These are phyloP conservation scores for Opeltia flavorubescens DNA, from an alignment of 495 filamentous ascomycete species.

Conservation along the genomic window DNA sequence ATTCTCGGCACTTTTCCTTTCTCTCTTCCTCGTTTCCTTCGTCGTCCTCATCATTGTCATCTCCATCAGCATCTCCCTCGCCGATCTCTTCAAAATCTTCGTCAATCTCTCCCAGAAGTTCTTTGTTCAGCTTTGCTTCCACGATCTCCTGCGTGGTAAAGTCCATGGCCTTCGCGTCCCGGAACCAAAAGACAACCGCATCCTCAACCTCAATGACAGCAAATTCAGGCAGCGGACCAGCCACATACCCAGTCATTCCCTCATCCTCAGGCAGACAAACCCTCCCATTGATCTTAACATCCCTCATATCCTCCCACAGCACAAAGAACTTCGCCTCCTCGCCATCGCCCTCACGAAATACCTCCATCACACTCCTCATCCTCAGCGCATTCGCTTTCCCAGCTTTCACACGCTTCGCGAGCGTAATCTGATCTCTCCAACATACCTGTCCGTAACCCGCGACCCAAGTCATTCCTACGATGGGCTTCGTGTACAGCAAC, in stretches of 20 bases:
- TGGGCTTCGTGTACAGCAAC: slow-evolving; percentile 24
- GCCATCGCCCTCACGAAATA: not conserved
- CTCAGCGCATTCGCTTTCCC: not conserved
- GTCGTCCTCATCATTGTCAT: not conserved
- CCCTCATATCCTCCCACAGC: too few species aligned
- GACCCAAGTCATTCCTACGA: slow-evolving; percentile 24
- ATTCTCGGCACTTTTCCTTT: too few species aligned
- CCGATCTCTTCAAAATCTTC: not conserved
- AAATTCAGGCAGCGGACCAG: slow-evolving; percentile 11
- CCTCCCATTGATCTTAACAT: not conserved
- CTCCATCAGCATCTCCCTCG: not conserved
- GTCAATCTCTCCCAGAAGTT: not conserved
- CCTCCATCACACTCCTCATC: not conserved
- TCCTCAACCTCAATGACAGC: slow-evolving; percentile 5
- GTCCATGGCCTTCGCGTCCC: not conserved
- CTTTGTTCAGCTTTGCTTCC: not conserved
- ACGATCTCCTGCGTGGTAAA: not conserved
- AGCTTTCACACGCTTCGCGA: not conserved
- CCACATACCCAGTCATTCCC: not conserved
- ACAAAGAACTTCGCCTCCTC: not conserved
- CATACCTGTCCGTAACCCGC: not conserved
- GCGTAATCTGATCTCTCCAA: not conserved
- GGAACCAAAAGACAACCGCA: slow-evolving; percentile 7
- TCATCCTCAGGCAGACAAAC: not conserved
- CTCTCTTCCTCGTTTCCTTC: too few species aligned